These are phyloP conservation scores for Astathelohania contejeani DNA, from an alignment of 371 early-diverging fungal species.

Conservation along the genomic window DNA sequence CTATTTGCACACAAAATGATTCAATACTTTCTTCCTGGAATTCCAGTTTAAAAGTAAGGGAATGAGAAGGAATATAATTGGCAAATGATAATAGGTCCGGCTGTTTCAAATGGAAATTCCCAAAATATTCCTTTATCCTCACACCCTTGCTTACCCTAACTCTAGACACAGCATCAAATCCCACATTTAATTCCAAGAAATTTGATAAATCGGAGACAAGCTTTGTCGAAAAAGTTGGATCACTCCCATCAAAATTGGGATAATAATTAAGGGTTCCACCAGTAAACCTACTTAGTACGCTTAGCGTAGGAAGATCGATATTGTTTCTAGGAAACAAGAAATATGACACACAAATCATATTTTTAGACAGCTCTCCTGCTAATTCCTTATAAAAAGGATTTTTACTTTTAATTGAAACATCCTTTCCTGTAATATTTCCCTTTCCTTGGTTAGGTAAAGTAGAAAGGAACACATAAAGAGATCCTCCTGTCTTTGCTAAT, in stretches of 20 bases:
- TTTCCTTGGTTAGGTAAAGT: slow-evolving; percentile 34
- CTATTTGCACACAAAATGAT: slow-evolving; percentile 79
- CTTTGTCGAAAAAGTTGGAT: slow-evolving; percentile 67
- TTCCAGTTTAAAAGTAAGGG: slow-evolving; percentile 69
- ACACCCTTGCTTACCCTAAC: slow-evolving; percentile 69
- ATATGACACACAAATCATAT: slow-evolving; percentile 74
- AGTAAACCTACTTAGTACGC: slow-evolving; percentile 61
- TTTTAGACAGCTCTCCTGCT: slow-evolving; percentile 71
- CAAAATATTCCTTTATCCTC: slow-evolving; percentile 37
- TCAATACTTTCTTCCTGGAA: slow-evolving; percentile 64
- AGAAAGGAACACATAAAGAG: slow-evolving; percentile 31
- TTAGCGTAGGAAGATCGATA: slow-evolving; percentile 74
- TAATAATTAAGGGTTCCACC: slow-evolving; percentile 83
- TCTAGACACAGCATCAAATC: slow-evolving; percentile 82
- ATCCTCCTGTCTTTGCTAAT: slow-evolving; percentile 26
- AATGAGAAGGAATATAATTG: slow-evolving; percentile 75
- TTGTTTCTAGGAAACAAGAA: slow-evolving; percentile 70
- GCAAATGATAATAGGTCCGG: slow-evolving; percentile 76
- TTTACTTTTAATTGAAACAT: slow-evolving; percentile 5
- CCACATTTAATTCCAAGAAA: slow-evolving; percentile 63
- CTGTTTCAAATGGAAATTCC: slow-evolving; percentile 67
- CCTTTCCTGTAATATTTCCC: slow-evolving; percentile 13
- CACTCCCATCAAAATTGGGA: slow-evolving; percentile 70
- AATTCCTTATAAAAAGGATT: slow-evolving; percentile 68
- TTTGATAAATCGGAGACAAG: slow-evolving; percentile 68